phyloP scores from a whole-genome alignment of 164 flowering plant genomes.

The Echeveria elegans region DNA sequence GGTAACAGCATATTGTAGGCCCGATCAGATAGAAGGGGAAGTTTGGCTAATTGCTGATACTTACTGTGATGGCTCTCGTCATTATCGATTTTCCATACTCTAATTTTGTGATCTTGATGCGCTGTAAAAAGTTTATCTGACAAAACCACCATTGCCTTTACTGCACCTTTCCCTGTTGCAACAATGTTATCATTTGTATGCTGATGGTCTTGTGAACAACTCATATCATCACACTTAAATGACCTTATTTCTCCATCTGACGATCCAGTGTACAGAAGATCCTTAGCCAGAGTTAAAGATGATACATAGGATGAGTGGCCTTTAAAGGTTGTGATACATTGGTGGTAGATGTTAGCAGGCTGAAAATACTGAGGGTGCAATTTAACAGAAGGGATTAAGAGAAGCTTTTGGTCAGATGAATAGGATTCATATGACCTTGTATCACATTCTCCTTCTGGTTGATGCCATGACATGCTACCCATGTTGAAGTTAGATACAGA shows the following conservation, averaged over 20 bases:
- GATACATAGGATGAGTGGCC: constrained; percentile 42
- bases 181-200: constrained; percentile 18
- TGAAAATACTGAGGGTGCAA: constrained; percentile 5
- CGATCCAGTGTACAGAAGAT: constrained; percentile 38
- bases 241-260: constrained; percentile 34
- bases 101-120: constrained; percentile 81
- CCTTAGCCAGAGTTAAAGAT: constrained; percentile 30
- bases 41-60: constrained; percentile 43
- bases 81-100: constrained; percentile 57
- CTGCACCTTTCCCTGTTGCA: constrained; percentile 48
- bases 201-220: constrained; percentile 8
- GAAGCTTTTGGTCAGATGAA: constrained; percentile 13
- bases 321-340: constrained; percentile 36
- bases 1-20: constrained; percentile 34
- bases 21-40: constrained; percentile 72
- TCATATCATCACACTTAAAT: constrained; percentile 21
- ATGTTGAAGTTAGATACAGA: constrained; percentile 2
- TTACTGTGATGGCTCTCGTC: constrained; percentile 17
- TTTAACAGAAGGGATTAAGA: too few species aligned
- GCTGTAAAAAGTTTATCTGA: constrained; percentile 55
- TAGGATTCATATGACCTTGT: constrained; percentile 2
- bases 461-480: constrained; percentile 13
- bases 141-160: constrained; percentile 47
- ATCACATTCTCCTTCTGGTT: constrained; percentile 7
- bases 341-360: constrained; percentile 15